These are phyloP conservation scores for Gossypium schwendimanii DNA, from an alignment of 441 rosid species.

Conservation along the genomic window DNA sequence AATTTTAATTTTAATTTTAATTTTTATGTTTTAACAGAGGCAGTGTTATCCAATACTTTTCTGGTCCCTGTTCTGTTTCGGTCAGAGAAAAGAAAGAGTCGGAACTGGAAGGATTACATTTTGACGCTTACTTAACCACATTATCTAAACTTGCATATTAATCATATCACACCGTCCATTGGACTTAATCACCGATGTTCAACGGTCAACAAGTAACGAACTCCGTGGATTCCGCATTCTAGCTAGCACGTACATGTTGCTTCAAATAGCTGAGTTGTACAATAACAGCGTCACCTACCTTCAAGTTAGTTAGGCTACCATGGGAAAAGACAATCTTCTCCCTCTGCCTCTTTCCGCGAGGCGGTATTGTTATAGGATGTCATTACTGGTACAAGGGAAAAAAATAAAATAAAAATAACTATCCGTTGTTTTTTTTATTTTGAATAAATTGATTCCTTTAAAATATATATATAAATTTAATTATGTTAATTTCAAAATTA, in stretches of 20 bases:
- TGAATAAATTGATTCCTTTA: no score
- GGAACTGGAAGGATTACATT: constrained; percentile 11
- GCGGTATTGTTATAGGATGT: no score
- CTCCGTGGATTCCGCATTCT: constrained; percentile 4
- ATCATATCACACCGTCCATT: constrained; percentile 24
- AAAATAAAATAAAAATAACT: no score
- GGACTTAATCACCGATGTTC: background rate
- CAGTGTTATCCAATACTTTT: constrained; percentile 13
- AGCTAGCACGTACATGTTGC: constrained; percentile 19
- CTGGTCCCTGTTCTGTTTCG: constrained; percentile 8
- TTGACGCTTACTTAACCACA: constrained; percentile 23
- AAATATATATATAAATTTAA: no score
- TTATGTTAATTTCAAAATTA: no score
- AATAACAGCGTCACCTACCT: constrained; percentile 25
- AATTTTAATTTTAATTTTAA: background rate
- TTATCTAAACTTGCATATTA: background rate
- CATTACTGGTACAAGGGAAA: no score
- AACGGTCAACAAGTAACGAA: constrained; percentile 5
- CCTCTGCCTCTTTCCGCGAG: no score
- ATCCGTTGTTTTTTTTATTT: no score
- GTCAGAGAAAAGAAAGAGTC: constrained; percentile 24
- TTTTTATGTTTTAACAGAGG: no score
- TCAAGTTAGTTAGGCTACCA: background rate
- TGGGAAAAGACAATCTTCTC: background rate
- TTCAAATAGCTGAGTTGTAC: constrained; percentile 17